These are phyloP conservation scores for Thelonectria discophora DNA, from an alignment of 2,329 filamentous ascomycete genomes.

Conservation along the genomic window DNA sequence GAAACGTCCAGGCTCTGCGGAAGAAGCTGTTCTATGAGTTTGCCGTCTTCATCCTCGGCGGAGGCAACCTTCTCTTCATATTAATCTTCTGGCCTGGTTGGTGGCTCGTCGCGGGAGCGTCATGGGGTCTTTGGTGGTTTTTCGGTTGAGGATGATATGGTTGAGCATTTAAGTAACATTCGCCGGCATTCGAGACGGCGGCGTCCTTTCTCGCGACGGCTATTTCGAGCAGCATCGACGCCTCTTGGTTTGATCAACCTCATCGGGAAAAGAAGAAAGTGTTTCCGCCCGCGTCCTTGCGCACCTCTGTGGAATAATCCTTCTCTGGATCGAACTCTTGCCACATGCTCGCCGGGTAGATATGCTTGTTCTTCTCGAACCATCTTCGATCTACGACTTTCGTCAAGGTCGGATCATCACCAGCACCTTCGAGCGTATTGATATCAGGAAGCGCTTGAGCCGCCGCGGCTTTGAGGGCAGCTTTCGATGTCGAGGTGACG, in stretches of 20 bases:
- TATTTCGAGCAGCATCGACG: slow-evolving; percentile 12
- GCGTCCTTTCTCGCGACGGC: slow-evolving; percentile 11
- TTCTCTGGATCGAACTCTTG: slow-evolving; percentile 91
- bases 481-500: slow-evolving; percentile 47
- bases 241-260: slow-evolving; percentile 10
- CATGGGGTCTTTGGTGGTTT: slow-evolving; percentile 47
- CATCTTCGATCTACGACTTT: slow-evolving; percentile 96
- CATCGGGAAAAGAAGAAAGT: slow-evolving; percentile 82
- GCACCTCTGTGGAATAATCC: slow-evolving; percentile 80
- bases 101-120: slow-evolving; percentile 55
- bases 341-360: slow-evolving; percentile 96
- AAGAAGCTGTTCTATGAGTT: slow-evolving; percentile 63
- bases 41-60: slow-evolving; percentile 59
- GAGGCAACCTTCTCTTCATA: slow-evolving; percentile 58
- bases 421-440: slow-evolving; percentile 74
- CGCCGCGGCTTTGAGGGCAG: slow-evolving; percentile 50
- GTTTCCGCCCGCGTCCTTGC: slow-evolving; percentile 88
- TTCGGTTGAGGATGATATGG: slow-evolving; percentile 43
- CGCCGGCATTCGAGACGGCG: slow-evolving; percentile 18
- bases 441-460: slow-evolving; percentile 56
- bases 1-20: slow-evolving; percentile 48
- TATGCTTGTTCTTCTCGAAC: slow-evolving; percentile 98
- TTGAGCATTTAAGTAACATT: slow-evolving; percentile 20
- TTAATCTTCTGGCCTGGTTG: slow-evolving; percentile 68
- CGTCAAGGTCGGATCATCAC: slow-evolving; percentile 81